phyloP scores from a whole-genome alignment of 768 basidiomycete species.

The Austroboletus eburneus region DNA sequence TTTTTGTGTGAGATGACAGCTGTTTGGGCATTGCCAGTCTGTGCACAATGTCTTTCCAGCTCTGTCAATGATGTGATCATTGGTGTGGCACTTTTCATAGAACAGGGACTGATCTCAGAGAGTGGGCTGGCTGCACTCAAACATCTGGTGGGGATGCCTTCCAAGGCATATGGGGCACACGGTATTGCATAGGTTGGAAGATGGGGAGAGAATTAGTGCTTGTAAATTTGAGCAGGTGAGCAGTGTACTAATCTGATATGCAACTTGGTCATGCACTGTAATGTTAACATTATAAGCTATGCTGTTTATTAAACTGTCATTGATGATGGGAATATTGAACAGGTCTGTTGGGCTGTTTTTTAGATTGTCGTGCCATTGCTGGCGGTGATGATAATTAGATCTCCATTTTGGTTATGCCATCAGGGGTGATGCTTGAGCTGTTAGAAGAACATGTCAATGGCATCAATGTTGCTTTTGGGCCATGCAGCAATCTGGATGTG shows the following conservation, averaged over 20 bases:
- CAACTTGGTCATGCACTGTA: background rate
- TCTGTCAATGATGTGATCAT: background rate
- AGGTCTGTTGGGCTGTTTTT: background rate
- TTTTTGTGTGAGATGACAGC: background rate
- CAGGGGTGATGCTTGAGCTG: constrained; percentile 1
- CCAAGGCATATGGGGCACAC: constrained; percentile 4
- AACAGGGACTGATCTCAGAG: background rate
- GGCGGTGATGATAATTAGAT: background rate
- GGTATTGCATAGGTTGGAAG: too few relatives aligned
- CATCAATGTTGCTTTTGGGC: too few relatives aligned
- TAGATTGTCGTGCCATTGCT: constrained; percentile 6
- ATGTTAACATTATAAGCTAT: background rate
- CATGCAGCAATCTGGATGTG: constrained; percentile 1
- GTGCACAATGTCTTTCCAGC: background rate
- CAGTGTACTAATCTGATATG: too few relatives aligned
- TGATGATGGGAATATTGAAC: constrained; percentile 5
- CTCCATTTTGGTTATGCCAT: background rate
- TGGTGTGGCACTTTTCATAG: rapidly evolving
- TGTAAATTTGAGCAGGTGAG: background rate
- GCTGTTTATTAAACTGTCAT: background rate
- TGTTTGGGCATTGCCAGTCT: background rate
- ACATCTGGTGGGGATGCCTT: background rate
- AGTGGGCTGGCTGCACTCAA: background rate
- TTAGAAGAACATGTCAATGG: constrained; percentile 6
- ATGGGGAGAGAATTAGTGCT: too few relatives aligned